Evolutionary conservation across 2,329 filamentous ascomycete genomes (phyloP), one percentile per base, ranked within the genome.

Genomic region (Penicillium palitans): DNA sequence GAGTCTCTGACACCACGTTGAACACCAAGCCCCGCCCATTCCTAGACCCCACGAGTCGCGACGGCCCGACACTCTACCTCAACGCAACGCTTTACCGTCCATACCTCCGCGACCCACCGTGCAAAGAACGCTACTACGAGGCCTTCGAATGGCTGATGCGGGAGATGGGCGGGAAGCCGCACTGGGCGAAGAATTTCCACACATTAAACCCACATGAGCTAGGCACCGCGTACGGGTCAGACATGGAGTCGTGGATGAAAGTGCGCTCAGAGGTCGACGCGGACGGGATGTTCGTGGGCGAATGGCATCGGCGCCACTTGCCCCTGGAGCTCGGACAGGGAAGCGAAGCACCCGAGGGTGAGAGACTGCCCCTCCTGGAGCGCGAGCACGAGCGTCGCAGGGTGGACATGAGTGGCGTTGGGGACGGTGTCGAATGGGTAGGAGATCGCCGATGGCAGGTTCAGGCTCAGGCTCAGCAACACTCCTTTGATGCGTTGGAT

Each of bases 161-260:
- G 59, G 90, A 96, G 45, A 80, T 96, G 66, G 90, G 89, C 52
- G 92, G 89, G 9, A 84, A 84, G 46, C 92, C 92, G 19, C 92
- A 96, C 76, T 96, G 92, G 90, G 92, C 92, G 8, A 96, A 96
- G 82, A 96, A 96, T 73, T 96, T 96, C 74, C 79, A 81, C 47
- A 81, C 83, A 4, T 77, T 80, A 6, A 81, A 83, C 12, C 68
- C 78, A 0, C 85, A 90, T 31, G 75, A 77, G 60, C 81, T 96
- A 44, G 82, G 84, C 58, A 72, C 74, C 1, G 85, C 90, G 73
- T 96, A 95, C 71, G 88, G 88, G 41, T 74, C 81, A n/a, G 79
- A 87, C 48, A 79, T 96, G 58, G 76, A 81, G 19, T 77, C 84
- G 47, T 96, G 89, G 83, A 80, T 89, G 41, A 78, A 81, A 29